A percentile compares a stretch with the other conserved stretches of the same genome.
Conservation (phyloP, 495 filamentous ascomycete species). For the Xylaria telfairii region DNA sequence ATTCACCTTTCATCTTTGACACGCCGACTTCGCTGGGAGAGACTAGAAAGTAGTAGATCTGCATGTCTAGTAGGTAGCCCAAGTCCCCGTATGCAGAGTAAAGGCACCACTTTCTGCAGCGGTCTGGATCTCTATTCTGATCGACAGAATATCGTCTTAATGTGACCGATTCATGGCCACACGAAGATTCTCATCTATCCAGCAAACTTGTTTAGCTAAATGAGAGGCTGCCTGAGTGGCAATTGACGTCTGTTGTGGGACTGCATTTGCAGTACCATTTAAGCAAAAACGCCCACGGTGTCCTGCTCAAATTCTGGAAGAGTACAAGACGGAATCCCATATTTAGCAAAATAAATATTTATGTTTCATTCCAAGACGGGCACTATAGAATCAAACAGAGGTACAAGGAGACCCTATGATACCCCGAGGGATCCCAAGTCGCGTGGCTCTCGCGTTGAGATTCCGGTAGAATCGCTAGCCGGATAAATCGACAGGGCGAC, state of each 20-base stretch:
- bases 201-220: not conserved
- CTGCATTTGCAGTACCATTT: not conserved
- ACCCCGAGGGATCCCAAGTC: not conserved
- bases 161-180: not conserved
- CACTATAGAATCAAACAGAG: not conserved
- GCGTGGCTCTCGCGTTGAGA: not conserved
- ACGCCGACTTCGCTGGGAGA: conserved; percentile 8
- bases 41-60: conserved; percentile 1
- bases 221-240: not conserved
- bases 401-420: not conserved
- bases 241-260: not conserved
- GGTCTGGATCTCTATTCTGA: not conserved
- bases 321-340: not conserved
- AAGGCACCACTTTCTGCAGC: conserved; percentile 1
- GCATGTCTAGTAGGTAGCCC: conserved; percentile 1
- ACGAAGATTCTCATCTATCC: not conserved
- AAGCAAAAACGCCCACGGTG: not conserved
- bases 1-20: not conserved
- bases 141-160: not conserved
- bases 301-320: not conserved
- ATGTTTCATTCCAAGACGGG: not conserved
- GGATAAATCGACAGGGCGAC: conserved; percentile 21
- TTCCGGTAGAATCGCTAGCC: conserved; percentile 18
- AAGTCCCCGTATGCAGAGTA: conserved; percentile 1
- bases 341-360: conserved; percentile 1